A percentile compares a stretch with the other conserved stretches of the same genome.
These are phyloP conservation scores for Phytophthora palmivora DNA, from an alignment of 352 stramenopile genomes.

Conservation along the genomic window DNA sequence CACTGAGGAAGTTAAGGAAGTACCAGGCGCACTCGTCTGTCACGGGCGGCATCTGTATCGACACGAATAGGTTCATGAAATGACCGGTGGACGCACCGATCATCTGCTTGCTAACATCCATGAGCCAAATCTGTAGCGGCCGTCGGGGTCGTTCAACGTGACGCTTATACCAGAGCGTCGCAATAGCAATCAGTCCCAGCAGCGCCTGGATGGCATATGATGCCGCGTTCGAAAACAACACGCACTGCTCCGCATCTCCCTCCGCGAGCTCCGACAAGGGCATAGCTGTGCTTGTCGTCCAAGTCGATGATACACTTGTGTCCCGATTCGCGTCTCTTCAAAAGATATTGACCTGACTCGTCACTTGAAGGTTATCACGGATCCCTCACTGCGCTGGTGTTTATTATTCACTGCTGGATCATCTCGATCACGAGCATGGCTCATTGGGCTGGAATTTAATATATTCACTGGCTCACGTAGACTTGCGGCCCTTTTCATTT, in stretches of 20 bases:
- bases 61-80: conserved; percentile 76
- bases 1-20: conserved; percentile 85
- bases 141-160: conserved; percentile 76
- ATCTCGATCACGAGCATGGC: conserved; percentile 1
- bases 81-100: conserved; percentile 73
- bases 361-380: conserved; percentile 7
- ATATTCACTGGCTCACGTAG: conserved; percentile 34
- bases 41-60: conserved; percentile 75
- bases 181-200: conserved; percentile 68
- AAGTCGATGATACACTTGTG: conserved; percentile 1
- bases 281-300: conserved; percentile 14
- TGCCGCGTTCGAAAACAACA: conserved; percentile 71
- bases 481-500: conserved; percentile 51
- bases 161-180: conserved; percentile 86
- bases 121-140: conserved; percentile 76
- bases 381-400: too few species aligned
- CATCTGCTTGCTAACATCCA: conserved; percentile 88
- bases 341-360: conserved; percentile 27
- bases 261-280: conserved; percentile 23
- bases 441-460: conserved; percentile 19
- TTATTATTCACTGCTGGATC: too few species aligned
- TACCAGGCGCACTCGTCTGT: conserved; percentile 89
- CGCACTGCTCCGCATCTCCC: conserved; percentile 46
- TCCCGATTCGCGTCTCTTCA: conserved; percentile 26
- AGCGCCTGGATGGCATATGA: conserved; percentile 78